Conservation (phyloP, 495 filamentous ascomycete species). For the Daldinia decipiens region DNA sequence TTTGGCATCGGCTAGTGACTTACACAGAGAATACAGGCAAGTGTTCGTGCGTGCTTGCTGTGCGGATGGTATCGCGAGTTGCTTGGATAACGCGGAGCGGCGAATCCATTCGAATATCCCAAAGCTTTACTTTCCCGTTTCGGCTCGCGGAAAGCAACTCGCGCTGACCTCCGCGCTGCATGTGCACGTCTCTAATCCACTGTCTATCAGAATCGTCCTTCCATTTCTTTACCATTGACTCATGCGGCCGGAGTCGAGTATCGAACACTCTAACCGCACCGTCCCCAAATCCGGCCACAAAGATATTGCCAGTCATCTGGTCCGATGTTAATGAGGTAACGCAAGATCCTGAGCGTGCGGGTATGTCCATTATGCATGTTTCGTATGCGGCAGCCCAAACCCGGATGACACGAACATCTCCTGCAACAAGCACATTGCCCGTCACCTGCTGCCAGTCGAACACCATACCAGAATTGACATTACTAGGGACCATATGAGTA, state of each 20-base stretch:
- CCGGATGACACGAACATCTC: constrained; percentile 93
- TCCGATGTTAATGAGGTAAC: constrained; percentile 96
- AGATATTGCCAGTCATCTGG: constrained; percentile 95
- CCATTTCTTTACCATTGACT: constrained; percentile 94
- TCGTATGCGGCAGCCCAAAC: constrained; percentile 96
- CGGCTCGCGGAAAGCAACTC: constrained; percentile 88
- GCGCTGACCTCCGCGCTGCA: constrained; percentile 93
- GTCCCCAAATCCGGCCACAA: constrained; percentile 95
- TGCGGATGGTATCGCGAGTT: constrained; percentile 81
- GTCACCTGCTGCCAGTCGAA: constrained; percentile 99
- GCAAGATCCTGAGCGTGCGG: constrained; percentile 92
- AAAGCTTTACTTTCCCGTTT: constrained; percentile 92
- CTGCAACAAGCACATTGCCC: constrained; percentile 90
- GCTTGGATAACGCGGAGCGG: constrained; percentile 77
- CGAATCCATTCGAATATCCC: constrained; percentile 90
- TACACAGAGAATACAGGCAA: constrained; percentile 96
- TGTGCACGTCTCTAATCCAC: constrained; percentile 95
- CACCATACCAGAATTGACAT: constrained; percentile 91
- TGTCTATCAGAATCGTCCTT: constrained; percentile 83
- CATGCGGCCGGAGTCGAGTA: constrained; percentile 79
- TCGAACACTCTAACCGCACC: constrained; percentile 97
- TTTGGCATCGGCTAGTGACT: constrained; percentile 50
- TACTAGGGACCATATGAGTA: constrained; percentile 90
- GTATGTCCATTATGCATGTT: constrained; percentile 92
- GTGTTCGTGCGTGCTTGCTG: constrained; percentile 94